phyloP scores from a whole-genome alignment of 305 asterid genomes.

The Coffea humblotiana region DNA sequence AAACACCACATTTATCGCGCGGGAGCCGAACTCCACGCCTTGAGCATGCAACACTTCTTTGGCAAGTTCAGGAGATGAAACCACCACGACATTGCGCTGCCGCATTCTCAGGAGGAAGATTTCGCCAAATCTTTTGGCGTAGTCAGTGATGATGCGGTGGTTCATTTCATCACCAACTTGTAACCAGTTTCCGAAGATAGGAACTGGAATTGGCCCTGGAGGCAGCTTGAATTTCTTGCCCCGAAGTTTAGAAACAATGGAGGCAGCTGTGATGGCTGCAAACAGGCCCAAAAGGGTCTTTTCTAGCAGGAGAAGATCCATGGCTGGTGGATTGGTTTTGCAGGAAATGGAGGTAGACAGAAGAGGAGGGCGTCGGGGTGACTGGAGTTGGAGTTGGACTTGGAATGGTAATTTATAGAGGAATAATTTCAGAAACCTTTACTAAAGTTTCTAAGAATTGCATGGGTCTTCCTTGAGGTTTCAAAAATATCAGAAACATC shows the following conservation, averaged over 20 bases:
- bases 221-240: constrained; percentile 71
- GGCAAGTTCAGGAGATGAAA: constrained; percentile 76
- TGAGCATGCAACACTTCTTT: constrained; percentile 78
- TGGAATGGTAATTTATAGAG: constrained; percentile 7
- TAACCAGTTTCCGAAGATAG: constrained; percentile 87
- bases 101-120: constrained; percentile 75
- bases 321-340: constrained; percentile 1
- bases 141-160: constrained; percentile 66
- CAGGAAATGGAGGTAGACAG: no score
- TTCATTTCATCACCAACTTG: constrained; percentile 81
- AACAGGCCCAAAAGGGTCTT: constrained; percentile 66
- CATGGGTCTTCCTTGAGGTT: no score
- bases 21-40: constrained; percentile 81
- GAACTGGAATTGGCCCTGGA: constrained; percentile 84
- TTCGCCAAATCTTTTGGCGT: constrained; percentile 74
- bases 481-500: no score
- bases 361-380: neutral
- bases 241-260: constrained; percentile 57
- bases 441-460: no score
- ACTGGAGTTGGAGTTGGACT: neutral
- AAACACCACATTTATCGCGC: constrained; percentile 67
- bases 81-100: constrained; percentile 70
- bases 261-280: constrained; percentile 51
- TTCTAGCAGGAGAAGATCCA: constrained; percentile 74
- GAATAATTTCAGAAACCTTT: no score